Evolutionary conservation across 306 rosid species (phyloP).

Genomic region (Dicorynia guianensis): DNA sequence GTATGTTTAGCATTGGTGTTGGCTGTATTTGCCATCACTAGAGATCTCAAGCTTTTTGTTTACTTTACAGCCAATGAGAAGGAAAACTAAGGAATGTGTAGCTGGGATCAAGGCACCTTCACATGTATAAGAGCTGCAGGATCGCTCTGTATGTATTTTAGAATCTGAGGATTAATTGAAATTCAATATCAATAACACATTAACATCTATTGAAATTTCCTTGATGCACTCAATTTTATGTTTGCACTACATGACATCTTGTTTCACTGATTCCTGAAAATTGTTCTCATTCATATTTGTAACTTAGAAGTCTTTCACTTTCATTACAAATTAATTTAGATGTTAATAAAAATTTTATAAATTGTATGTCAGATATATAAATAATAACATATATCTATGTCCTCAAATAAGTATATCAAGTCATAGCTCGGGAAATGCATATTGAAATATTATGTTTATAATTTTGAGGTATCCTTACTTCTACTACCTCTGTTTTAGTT

Average conservation of each 20-base stretch:
- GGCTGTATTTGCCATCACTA: constrained; percentile 61
- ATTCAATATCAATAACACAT: constrained; percentile 89
- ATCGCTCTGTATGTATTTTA: constrained; percentile 85
- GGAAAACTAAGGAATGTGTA: constrained; percentile 55
- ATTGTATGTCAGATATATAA: constrained; percentile 14
- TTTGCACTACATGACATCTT: constrained; percentile 32
- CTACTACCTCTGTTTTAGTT: neutral
- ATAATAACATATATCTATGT: neutral
- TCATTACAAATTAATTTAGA: constrained; percentile 29
- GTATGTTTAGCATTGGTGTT: constrained; percentile 69
- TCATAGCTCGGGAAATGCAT: constrained; percentile 1
- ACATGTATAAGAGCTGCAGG: constrained; percentile 75
- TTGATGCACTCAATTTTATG: constrained; percentile 36
- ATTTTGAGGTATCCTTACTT: constrained; percentile 26
- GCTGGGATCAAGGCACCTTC: constrained; percentile 66
- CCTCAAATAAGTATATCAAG: neutral
- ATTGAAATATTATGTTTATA: constrained; percentile 11
- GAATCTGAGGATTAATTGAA: constrained; percentile 79
- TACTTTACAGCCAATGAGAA: constrained; percentile 61
- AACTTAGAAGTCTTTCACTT: neutral
- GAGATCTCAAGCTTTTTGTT: constrained; percentile 58
- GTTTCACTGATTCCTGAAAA: constrained; percentile 38
- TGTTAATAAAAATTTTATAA: constrained; percentile 30
- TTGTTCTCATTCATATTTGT: constrained; percentile 27
- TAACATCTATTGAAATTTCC: constrained; percentile 60